These are phyloP conservation scores for Lachnellula willkommii DNA, from an alignment of 2,329 filamentous ascomycete species.

Conservation along the genomic window DNA sequence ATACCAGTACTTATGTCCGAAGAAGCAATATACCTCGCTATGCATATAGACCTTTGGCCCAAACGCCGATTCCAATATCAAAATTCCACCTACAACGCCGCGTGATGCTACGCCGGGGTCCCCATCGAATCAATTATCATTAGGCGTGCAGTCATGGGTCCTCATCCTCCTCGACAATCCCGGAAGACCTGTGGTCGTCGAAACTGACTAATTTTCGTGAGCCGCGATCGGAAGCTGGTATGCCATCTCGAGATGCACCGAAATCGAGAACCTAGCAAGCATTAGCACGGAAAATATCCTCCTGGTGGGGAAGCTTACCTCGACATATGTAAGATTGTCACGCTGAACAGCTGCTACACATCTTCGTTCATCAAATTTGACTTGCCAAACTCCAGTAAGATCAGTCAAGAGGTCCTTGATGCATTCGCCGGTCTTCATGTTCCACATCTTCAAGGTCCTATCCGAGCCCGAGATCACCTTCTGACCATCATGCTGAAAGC, in stretches of 20 bases:
- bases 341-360: conserved; percentile 96
- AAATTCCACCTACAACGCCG: conserved; percentile 9
- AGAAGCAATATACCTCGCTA: conserved; percentile 14
- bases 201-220: conserved; percentile 57
- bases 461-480: conserved; percentile 97
- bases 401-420: conserved; percentile 90
- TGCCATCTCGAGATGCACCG: conserved; percentile 84
- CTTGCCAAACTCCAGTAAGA: conserved; percentile 96
- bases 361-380: conserved; percentile 91
- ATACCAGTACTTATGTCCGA: conserved; percentile 10
- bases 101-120: not conserved
- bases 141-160: conserved; percentile 10
- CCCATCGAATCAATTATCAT: conserved; percentile 11
- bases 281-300: conserved; percentile 30
- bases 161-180: conserved; percentile 18
- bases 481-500: conserved; percentile 94
- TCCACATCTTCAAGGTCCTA: conserved; percentile 97
- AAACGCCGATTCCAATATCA: conserved; percentile 4
- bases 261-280: conserved; percentile 82
- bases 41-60: conserved; percentile 6
- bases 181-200: conserved; percentile 11
- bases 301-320: conserved; percentile 55
- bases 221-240: conserved; percentile 70
- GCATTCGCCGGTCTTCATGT: conserved; percentile 85
- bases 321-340: conserved; percentile 87